A percentile compares a stretch with the other conserved stretches of the same genome.
These are phyloP conservation scores for Entelexis sorbosivorans DNA, from an alignment of 1,139 yeast species.

Conservation along the genomic window DNA sequence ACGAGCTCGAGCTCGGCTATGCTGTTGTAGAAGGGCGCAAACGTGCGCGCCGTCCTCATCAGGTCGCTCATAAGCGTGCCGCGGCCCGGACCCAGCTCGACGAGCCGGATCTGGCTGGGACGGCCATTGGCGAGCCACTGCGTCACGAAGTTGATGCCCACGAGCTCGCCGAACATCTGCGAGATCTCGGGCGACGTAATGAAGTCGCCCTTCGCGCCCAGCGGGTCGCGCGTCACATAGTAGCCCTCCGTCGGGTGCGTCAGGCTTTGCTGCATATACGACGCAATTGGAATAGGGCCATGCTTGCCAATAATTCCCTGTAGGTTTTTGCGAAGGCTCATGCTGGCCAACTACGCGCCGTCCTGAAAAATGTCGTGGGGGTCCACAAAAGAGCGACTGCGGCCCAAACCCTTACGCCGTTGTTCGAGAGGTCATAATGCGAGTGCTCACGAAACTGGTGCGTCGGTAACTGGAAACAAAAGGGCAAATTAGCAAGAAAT, in stretches of 20 bases:
- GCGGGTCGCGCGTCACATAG: constrained; percentile 67
- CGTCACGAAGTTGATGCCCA: constrained; percentile 55
- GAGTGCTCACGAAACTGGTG: no score
- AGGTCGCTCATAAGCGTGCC: constrained; percentile 71
- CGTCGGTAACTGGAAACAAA: no score
- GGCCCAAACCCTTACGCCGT: not conserved
- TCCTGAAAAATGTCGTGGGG: not conserved
- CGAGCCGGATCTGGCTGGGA: constrained; percentile 43
- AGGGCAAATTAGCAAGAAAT: no score
- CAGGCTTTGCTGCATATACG: constrained; percentile 73
- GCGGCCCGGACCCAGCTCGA: constrained; percentile 83
- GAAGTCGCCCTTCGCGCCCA: constrained; percentile 63
- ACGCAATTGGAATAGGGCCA: constrained; percentile 65
- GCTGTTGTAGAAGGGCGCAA: constrained; percentile 26
- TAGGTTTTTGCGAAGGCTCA: constrained; percentile 16
- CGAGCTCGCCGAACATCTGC: constrained; percentile 77
- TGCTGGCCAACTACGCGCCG: not conserved
- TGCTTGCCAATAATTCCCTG: constrained; percentile 45
- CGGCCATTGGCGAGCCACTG: constrained; percentile 50
- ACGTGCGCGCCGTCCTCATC: constrained; percentile 32
- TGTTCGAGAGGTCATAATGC: no score
- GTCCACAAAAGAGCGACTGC: not conserved
- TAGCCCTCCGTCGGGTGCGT: constrained; percentile 72
- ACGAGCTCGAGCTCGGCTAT: constrained; percentile 43
- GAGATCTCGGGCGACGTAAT: constrained; percentile 81